Conservation (phyloP, 805 yeast species). For the Schwanniomyces polymorphus region DNA sequence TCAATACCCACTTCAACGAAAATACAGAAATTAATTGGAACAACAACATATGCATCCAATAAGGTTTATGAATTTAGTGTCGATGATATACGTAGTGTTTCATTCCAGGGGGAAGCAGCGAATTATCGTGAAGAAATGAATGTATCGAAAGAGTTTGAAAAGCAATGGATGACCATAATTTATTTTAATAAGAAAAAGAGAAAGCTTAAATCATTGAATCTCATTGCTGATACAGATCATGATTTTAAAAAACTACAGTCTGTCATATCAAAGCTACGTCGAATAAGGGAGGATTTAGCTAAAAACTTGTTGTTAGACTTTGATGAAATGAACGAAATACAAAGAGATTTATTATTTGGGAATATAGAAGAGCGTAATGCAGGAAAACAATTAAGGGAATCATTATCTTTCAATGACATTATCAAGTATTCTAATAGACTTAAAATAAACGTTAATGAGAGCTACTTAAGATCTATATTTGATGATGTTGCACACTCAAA, state of each 20-base stretch:
- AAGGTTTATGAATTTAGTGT: slow-evolving; percentile 36
- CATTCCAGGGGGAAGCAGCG: slow-evolving; percentile 69
- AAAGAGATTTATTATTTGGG: slow-evolving; percentile 23
- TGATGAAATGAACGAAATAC: slow-evolving; percentile 33
- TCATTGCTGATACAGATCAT: slow-evolving; percentile 66
- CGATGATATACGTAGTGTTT: slow-evolving; percentile 64
- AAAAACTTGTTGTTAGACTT: slow-evolving; percentile 49
- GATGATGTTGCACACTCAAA: slow-evolving; percentile 33
- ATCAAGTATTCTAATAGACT: slow-evolving; percentile 62
- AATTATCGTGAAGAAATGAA: slow-evolving; percentile 86
- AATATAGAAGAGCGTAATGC: slow-evolving; percentile 13
- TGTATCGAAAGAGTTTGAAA: slow-evolving; percentile 61
- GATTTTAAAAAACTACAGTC: slow-evolving; percentile 56
- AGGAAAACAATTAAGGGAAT: slow-evolving; percentile 23
- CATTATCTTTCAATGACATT: slow-evolving; percentile 65
- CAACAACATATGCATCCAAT: slow-evolving; percentile 21
- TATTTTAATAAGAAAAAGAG: slow-evolving; percentile 60
- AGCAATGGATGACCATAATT: slow-evolving; percentile 78
- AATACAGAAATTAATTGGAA: slow-evolving; percentile 13
- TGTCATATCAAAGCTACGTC: slow-evolving; percentile 61
- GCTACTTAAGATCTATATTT: slow-evolving; percentile 51
- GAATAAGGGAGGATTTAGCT: slow-evolving; percentile 62
- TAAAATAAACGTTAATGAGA: slow-evolving; percentile 69
- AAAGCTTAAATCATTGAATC: slow-evolving; percentile 75
- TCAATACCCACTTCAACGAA: slow-evolving; percentile 11